Evolutionary conservation across 2,329 filamentous ascomycete genomes (phyloP).

Genomic region (Trichophyton schoenleinii): DNA sequence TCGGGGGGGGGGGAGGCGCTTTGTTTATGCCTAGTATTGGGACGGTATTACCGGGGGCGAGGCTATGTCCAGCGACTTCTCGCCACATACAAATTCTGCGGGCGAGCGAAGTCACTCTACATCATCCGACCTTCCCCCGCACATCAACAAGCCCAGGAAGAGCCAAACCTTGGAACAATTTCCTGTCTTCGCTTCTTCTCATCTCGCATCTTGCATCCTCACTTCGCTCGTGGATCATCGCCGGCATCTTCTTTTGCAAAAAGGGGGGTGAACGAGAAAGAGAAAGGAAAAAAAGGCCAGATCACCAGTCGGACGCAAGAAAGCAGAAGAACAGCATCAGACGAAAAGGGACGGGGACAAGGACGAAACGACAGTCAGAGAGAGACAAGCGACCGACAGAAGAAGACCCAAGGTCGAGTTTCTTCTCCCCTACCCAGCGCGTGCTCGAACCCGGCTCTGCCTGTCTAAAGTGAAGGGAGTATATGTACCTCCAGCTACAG

Average conservation of each 20-base stretch:
- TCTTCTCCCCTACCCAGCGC: not conserved
- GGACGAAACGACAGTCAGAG: not conserved
- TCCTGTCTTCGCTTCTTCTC: not conserved
- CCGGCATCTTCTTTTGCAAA: not conserved
- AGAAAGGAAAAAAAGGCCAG: too few relatives aligned
- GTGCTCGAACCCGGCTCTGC: not conserved
- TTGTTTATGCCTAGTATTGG: not conserved
- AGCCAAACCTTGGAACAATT: not conserved
- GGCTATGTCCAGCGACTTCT: not conserved
- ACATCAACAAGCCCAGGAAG: not conserved
- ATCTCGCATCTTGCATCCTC: not conserved
- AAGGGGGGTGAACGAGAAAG: too few relatives aligned
- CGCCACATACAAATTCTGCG: not conserved
- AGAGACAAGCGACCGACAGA: not conserved
- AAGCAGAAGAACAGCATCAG: not conserved
- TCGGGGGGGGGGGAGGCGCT: not conserved
- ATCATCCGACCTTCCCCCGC: not conserved
- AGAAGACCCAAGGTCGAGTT: not conserved
- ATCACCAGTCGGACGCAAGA: not conserved
- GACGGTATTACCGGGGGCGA: not conserved
- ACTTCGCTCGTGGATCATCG: too few relatives aligned
- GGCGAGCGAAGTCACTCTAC: not conserved
- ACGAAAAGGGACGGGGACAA: not conserved
- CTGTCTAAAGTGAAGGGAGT: not conserved
- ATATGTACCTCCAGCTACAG: slow-evolving; percentile 6